Conservation (phyloP, 352 stramenopile genomes). For the Blastocystis sp. region DNA sequence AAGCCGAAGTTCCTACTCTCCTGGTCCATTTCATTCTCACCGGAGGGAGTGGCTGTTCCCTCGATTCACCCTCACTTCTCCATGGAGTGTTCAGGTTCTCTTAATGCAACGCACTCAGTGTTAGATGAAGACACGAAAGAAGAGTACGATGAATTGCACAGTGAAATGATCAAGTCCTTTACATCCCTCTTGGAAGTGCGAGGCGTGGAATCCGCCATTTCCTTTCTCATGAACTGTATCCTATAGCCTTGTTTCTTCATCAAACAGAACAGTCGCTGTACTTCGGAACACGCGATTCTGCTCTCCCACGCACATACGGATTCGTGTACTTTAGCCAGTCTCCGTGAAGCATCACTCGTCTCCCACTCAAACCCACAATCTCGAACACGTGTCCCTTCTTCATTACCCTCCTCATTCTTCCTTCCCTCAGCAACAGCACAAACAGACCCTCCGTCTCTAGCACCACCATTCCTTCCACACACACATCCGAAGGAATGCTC, state of each 20-base stretch:
- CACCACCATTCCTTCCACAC: constrained; percentile 47
- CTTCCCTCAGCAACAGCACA: constrained; percentile 4
- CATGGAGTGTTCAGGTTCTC: neutral
- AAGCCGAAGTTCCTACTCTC: constrained; percentile 27
- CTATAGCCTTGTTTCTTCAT: neutral
- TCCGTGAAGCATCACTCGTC: neutral
- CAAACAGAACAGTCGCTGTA: neutral
- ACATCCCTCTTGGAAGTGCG: neutral
- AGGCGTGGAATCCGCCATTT: neutral
- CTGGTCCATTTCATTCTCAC: constrained; percentile 24
- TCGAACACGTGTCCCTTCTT: constrained; percentile 49
- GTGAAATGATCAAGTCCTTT: neutral
- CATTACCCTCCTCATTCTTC: constrained; percentile 4
- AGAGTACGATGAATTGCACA: neutral
- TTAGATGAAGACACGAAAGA: neutral
- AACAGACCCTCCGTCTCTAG: constrained; percentile 17
- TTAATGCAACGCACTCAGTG: neutral
- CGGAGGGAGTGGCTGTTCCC: neutral
- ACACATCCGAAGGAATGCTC: constrained; percentile 30
- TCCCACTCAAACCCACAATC: neutral
- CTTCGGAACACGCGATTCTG: neutral
- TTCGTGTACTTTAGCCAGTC: neutral
- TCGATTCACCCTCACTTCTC: neutral
- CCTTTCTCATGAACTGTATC: neutral
- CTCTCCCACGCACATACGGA: neutral